Conservation (phyloP, 2,329 filamentous ascomycete genomes). For the Monilinia laxa region DNA sequence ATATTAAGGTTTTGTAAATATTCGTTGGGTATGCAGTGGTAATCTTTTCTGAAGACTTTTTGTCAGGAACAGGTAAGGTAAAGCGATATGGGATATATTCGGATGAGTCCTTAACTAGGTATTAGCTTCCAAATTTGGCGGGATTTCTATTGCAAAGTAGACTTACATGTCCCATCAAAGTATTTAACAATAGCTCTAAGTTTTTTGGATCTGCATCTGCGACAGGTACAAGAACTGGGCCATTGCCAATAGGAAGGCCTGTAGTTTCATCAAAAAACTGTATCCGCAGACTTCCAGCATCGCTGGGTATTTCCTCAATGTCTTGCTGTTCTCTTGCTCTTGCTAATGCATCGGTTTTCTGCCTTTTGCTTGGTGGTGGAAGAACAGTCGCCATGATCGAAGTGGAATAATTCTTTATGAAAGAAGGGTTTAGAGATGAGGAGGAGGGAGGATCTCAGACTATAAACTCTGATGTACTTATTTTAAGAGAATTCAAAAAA, state of each 20-base stretch:
- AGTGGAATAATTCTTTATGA: too few relatives aligned
- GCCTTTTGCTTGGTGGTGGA: slow-evolving; percentile 85
- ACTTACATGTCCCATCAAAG: slow-evolving; percentile 69
- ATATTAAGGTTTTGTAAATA: slow-evolving; percentile 50
- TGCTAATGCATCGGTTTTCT: slow-evolving; percentile 73
- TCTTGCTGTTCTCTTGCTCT: slow-evolving; percentile 73
- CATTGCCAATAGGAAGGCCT: slow-evolving; percentile 66
- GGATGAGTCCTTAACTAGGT: slow-evolving; percentile 49
- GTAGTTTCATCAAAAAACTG: slow-evolving; percentile 84
- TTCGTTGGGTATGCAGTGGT: slow-evolving; percentile 42
- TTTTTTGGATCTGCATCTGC: slow-evolving; percentile 87
- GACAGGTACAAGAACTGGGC: slow-evolving; percentile 67
- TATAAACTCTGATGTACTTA: neutral
- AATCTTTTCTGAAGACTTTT: slow-evolving; percentile 42
- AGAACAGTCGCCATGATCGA: slow-evolving; percentile 71
- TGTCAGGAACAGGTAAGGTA: slow-evolving; percentile 51
- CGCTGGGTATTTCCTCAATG: slow-evolving; percentile 64
- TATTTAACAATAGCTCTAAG: slow-evolving; percentile 82
- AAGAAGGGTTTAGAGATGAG: neutral
- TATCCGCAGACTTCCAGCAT: slow-evolving; percentile 75
- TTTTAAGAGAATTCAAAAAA: neutral
- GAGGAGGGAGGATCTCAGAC: neutral
- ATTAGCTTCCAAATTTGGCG: slow-evolving; percentile 30
- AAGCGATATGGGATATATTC: slow-evolving; percentile 67
- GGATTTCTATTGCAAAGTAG: neutral